These are phyloP conservation scores for Chytriomyces sp. DNA, from an alignment of 192 early-diverging fungal species.

Conservation along the genomic window DNA sequence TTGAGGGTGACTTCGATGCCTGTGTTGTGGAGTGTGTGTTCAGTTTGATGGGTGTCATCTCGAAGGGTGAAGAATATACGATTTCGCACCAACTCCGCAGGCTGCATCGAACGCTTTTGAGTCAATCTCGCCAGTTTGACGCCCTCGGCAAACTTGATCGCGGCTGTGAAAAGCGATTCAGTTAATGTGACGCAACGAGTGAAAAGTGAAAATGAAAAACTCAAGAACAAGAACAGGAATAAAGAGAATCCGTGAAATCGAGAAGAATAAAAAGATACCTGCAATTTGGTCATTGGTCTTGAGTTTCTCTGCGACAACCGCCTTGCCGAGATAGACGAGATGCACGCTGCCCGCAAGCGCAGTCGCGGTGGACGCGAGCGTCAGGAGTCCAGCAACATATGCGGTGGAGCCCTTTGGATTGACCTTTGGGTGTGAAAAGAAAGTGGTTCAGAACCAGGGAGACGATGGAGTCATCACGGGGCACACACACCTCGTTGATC, in stretches of 20 bases:
- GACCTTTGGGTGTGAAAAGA: not conserved
- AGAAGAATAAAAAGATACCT: slow-evolving; percentile 51
- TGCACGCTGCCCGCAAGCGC: slow-evolving; percentile 72
- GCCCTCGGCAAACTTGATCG: slow-evolving; percentile 85
- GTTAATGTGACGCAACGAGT: not conserved
- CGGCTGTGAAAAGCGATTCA: slow-evolving; percentile 58
- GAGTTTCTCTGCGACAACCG: slow-evolving; percentile 69
- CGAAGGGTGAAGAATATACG: too few species aligned
- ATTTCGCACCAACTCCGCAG: slow-evolving; percentile 83
- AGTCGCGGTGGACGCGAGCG: slow-evolving; percentile 84
- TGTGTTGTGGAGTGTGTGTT: slow-evolving; percentile 25
- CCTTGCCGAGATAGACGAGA: slow-evolving; percentile 78
- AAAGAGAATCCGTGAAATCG: not conserved
- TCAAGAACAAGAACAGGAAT: too few species aligned
- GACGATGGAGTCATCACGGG: not conserved
- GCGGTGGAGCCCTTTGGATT: slow-evolving; percentile 29
- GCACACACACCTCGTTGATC: slow-evolving; percentile 66
- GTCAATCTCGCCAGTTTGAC: slow-evolving; percentile 58
- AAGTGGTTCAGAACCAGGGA: not conserved
- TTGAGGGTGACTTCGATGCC: slow-evolving; percentile 84
- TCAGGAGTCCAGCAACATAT: slow-evolving; percentile 80
- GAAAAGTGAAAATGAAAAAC: not conserved
- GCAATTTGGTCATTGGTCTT: slow-evolving; percentile 84
- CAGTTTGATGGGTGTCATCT: too few species aligned
- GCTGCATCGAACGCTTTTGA: slow-evolving; percentile 78